Base-by-base conservation (phyloP, 2,329 filamentous ascomycete species). In the Aureobasidium uvarum region DNA sequence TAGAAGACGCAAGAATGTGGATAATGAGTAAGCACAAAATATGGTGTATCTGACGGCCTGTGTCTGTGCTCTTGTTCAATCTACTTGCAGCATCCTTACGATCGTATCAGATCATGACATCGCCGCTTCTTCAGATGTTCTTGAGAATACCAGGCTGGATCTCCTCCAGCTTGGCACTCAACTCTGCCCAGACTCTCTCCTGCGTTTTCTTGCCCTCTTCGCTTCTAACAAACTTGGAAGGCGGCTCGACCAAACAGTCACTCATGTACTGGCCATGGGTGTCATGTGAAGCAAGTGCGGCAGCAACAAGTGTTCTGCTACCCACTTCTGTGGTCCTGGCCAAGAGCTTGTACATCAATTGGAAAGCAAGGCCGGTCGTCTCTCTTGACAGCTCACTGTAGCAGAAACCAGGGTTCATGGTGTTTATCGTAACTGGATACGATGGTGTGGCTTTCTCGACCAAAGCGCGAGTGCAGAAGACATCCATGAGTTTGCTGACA, bases 381-480 rank as follows among this genome's bases (percentile, higher is more conserved):
- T 83, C 77, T 1, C 81, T 75, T 1, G 65, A 68, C 1, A 85
- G 72, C 16, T 77, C 74, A 0, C 81, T 80, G 46, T 83, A 76
- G 70, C 84, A 86, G 36, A 82, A 74, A 1, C 84, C 84, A 0
- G 84, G 84, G 65, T 83, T 84, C 23, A 83, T 67, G 67, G 77
- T 76, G 69, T 84, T 85, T 65, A 86, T 69, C 1, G 79, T 79
- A 45, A 85, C 80, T 6, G 54, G 66, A 25, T 69, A 66, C 13
- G 73, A 70, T 48, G 72, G 68, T 3, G 72, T 68, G 0, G 75
- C 66, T 7, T 73, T 71, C 5, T 71, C 65, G 10, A 73, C 77
- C 28, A 81, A 69, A 58, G 79, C 76, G 20, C 81, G 77, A 11
- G 78, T 72, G n/a, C 73, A 67, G 14, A 83, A 71, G 8, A 84